These are phyloP conservation scores for Xanthoconium purpureum DNA, from an alignment of 768 basidiomycete genomes.

Conservation along the genomic window DNA sequence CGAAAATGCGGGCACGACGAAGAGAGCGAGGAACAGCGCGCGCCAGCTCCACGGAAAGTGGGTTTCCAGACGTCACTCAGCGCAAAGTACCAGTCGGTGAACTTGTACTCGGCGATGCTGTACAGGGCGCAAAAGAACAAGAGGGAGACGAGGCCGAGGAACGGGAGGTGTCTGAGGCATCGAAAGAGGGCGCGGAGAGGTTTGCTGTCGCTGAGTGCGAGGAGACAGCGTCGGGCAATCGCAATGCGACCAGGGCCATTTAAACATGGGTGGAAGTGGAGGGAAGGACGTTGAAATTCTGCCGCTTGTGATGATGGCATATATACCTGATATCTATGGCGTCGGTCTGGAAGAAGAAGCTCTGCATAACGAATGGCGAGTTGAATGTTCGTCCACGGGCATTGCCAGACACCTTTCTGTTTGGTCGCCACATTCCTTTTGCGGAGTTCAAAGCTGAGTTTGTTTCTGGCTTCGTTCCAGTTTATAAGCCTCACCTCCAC, in stretches of 20 bases:
- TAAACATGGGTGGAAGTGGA: conserved; percentile 6
- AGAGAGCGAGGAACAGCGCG: conserved; percentile 11
- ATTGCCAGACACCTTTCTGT: too few species aligned
- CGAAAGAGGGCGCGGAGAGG: neutral
- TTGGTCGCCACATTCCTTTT: too few species aligned
- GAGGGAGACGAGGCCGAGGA: neutral
- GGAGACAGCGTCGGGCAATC: neutral
- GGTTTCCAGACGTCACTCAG: conserved; percentile 12
- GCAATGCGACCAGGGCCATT: neutral
- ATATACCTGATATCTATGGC: too few species aligned
- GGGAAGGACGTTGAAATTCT: too few species aligned
- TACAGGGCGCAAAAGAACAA: conserved; percentile 5
- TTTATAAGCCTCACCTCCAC: too few species aligned
- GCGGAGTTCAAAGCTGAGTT: too few species aligned
- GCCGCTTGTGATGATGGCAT: too few species aligned
- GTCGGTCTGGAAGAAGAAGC: too few species aligned
- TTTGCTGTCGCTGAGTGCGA: neutral
- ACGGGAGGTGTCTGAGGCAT: neutral
- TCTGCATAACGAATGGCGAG: too few species aligned
- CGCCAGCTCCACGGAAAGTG: conserved; percentile 20
- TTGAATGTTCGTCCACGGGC: too few species aligned
- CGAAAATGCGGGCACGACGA: conserved; percentile 10
- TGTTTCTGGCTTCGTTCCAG: too few species aligned
- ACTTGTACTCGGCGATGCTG: conserved; percentile 5
- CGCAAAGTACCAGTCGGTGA: conserved; percentile 9